Conservation (phyloP, 2,329 filamentous ascomycete genomes). For the Lasiodiplodia hormozganensis region DNA sequence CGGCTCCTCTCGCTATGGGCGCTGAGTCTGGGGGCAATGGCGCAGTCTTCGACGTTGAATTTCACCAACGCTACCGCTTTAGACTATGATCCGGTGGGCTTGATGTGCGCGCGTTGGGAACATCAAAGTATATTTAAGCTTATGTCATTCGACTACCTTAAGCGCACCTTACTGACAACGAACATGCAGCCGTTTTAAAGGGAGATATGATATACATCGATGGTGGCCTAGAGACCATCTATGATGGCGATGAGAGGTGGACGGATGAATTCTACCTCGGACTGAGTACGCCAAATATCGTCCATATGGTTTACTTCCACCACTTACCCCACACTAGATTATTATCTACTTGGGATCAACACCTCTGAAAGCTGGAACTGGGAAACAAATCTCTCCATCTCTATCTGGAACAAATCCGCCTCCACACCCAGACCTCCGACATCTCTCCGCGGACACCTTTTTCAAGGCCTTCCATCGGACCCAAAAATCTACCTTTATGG, state of each 20-base stretch:
- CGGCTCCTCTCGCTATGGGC: not conserved
- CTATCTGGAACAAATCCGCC: constrained; percentile 7
- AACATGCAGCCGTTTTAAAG: constrained; percentile 16
- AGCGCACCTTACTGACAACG: not conserved
- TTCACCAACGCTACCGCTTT: constrained; percentile 8
- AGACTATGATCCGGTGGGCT: constrained; percentile 5
- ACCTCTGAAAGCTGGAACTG: constrained; percentile 29
- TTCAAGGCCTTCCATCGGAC: constrained; percentile 22
- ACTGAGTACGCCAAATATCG: not conserved
- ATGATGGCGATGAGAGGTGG: constrained; percentile 5
- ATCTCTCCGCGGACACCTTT: constrained; percentile 19
- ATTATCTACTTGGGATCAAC: constrained; percentile 19
- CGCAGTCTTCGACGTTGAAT: not conserved
- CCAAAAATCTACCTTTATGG: constrained; percentile 26
- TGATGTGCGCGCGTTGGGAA: constrained; percentile 17
- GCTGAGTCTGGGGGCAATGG: not conserved
- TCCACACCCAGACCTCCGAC: not conserved
- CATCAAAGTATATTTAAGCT: constrained; percentile 2
- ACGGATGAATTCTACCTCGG: constrained; percentile 7
- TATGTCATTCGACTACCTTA: not conserved
- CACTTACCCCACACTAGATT: not conserved
- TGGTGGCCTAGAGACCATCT: constrained; percentile 30
- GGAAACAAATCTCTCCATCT: constrained; percentile 23
- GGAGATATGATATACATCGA: constrained; percentile 29
- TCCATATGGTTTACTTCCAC: no score